Percentiles rank a stretch among this genome's conserved stretches.
phyloP scores from a whole-genome alignment of 306 rosid species.

The Prunus dulcis region DNA sequence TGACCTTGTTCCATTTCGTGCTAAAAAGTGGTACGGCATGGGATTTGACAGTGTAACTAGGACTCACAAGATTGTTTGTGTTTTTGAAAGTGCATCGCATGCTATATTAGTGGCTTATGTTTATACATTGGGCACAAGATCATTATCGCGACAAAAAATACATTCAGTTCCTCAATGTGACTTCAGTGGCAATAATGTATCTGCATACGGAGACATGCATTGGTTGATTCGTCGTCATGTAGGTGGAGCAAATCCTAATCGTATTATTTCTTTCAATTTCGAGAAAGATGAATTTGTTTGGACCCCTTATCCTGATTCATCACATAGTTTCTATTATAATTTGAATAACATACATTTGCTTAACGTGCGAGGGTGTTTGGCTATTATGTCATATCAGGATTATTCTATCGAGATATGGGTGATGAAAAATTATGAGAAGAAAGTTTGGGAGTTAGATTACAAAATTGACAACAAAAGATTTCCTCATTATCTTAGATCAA shows the following conservation, averaged over 20 bases:
- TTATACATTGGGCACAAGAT: not conserved
- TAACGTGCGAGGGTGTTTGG: not conserved
- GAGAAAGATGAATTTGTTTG: not conserved
- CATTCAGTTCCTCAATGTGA: not conserved
- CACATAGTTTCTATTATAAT: accelerated
- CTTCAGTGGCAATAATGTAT: not conserved
- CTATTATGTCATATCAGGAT: not conserved
- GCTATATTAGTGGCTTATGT: not conserved
- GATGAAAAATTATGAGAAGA: not conserved
- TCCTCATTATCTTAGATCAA: not conserved
- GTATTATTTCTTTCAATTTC: not conserved
- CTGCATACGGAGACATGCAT: not conserved
- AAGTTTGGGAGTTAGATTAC: not conserved
- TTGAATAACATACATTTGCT: not conserved
- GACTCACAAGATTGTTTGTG: not conserved
- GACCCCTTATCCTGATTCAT: not conserved
- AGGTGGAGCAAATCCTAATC: no score
- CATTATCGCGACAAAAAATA: not conserved
- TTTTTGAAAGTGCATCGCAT: no score
- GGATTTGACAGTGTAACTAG: not conserved
- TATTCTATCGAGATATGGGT: not conserved
- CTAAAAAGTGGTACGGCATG: not conserved
- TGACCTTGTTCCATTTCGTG: no score
- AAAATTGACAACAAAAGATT: not conserved
- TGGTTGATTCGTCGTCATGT: not conserved